Base-by-base conservation (phyloP, 2,329 filamentous ascomycete species). In the Geosmithia putterillii region DNA sequence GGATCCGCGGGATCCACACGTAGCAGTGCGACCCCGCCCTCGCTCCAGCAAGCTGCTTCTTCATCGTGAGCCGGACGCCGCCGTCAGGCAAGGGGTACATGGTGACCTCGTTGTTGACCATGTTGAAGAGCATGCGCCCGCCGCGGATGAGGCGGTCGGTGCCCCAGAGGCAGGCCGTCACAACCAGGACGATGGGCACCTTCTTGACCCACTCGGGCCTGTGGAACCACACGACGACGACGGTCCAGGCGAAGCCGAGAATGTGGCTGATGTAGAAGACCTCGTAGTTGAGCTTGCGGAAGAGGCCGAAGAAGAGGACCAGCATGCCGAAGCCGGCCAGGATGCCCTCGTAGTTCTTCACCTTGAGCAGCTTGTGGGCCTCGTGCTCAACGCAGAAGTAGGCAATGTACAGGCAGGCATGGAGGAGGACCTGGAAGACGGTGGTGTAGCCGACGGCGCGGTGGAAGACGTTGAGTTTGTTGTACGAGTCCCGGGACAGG, bases 1-100 rank as follows among this genome's bases (percentile, higher is more conserved):
- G 70, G 40, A 82, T 66, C 4, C 60, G 60, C 0, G 79, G 79
- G 7, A 82, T 69, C 75, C 76, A 82, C 23, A 83, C 57, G 51
- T 79, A 81, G 50, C 74, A 76, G 52, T 83, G 79, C 47, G 74
- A 73, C 2, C 76, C 78, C 0, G 77, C 67, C 2, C 60, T 55
- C 1, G 70, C 69, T 2, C 60, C 57, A 1, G 64, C 46, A 1
- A 70, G 68, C 3, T 68, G 64, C 54, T 74, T 73, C 41, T 64
- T 58, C 25, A 80, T 58, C 0, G 67, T 63, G n/a, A 79, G 65
- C 34, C 73, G 69, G 17, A 73, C 77, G 41, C 67, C 74, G 4
- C 72, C 69, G 43, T 71, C 59, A 7, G 72, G 61, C 3, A 80
- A 65, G 5, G 75, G 70, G 20, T 67, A 64, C n/a, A 80, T 53